Conservation (phyloP, 768 basidiomycete genomes). For the Termitomyces sp. region DNA sequence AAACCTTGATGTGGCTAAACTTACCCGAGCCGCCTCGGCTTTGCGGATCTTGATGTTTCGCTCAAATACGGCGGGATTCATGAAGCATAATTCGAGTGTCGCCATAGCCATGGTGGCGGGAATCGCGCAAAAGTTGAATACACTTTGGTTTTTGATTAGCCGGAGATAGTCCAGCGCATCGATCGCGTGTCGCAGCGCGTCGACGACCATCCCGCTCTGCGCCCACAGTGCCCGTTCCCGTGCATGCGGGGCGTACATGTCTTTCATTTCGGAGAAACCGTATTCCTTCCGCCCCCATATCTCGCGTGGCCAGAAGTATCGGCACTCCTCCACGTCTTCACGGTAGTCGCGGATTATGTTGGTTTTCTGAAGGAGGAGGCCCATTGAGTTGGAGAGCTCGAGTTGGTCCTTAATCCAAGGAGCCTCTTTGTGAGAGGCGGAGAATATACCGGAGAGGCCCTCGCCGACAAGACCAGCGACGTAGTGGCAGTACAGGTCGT, state of each 20-base stretch:
- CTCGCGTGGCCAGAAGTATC: slow-evolving; percentile 94
- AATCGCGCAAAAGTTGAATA: slow-evolving; percentile 96
- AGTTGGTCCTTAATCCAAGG: slow-evolving; percentile 74
- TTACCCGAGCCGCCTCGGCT: slow-evolving; percentile 79
- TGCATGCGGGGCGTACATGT: slow-evolving; percentile 57
- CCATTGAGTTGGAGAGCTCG: slow-evolving; percentile 90
- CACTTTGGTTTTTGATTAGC: slow-evolving; percentile 82
- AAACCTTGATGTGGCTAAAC: slow-evolving; percentile 16
- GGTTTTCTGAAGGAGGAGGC: slow-evolving; percentile 94
- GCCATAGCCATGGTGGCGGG: slow-evolving; percentile 96
- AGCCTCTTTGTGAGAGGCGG: slow-evolving; percentile 80
- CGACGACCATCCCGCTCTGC: slow-evolving; percentile 85
- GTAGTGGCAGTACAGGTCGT: slow-evolving; percentile 97
- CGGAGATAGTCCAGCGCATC: slow-evolving; percentile 90
- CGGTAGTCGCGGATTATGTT: slow-evolving; percentile 96
- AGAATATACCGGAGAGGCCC: slow-evolving; percentile 85
- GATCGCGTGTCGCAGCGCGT: slow-evolving; percentile 79
- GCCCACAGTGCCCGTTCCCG: slow-evolving; percentile 72
- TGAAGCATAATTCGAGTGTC: slow-evolving; percentile 88
- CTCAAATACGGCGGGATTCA: slow-evolving; percentile 85
- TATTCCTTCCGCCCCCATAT: slow-evolving; percentile 73
- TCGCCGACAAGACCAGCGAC: slow-evolving; percentile 98
- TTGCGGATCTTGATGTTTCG: slow-evolving; percentile 94
- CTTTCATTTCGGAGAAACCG: slow-evolving; percentile 68
- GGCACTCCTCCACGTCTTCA: slow-evolving; percentile 81